Evolutionary conservation across 148 eudicot genomes (phyloP).

Genomic region (Spergularia bocconei): DNA sequence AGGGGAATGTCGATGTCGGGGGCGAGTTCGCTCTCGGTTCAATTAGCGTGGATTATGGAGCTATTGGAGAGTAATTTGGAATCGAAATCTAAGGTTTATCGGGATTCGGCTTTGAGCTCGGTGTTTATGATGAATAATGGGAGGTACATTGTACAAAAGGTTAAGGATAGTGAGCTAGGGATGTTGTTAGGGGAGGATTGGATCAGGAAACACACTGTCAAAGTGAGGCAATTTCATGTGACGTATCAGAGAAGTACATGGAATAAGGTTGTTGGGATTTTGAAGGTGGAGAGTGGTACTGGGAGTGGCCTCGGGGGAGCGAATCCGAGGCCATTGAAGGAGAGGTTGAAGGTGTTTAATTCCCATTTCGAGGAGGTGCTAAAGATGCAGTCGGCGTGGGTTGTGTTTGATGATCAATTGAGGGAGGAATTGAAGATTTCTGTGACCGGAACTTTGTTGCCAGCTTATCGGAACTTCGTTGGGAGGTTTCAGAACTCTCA

Average conservation of each 20-base stretch:
- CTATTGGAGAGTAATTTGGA: constrained; percentile 85
- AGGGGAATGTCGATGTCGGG: constrained; percentile 21
- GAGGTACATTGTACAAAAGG: constrained; percentile 85
- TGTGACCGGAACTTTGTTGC: constrained; percentile 42
- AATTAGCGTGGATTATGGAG: constrained; percentile 93
- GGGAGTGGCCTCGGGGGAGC: constrained; percentile 37
- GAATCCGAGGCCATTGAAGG: constrained; percentile 47
- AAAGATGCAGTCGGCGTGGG: constrained; percentile 71
- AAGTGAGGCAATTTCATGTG: constrained; percentile 65
- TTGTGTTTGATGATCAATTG: constrained; percentile 72
- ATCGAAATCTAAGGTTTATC: constrained; percentile 69
- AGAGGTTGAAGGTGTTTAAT: constrained; percentile 76
- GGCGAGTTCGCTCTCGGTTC: constrained; percentile 56
- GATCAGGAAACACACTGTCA: constrained; percentile 68
- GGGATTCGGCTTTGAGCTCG: constrained; percentile 67
- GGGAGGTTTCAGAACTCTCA: constrained; percentile 53
- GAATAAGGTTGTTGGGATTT: constrained; percentile 65
- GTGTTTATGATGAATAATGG: constrained; percentile 96
- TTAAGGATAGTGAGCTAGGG: constrained; percentile 74
- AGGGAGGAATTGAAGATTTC: constrained; percentile 70
- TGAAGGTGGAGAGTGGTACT: constrained; percentile 62
- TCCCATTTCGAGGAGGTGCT: constrained; percentile 64
- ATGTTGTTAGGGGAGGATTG: constrained; percentile 83
- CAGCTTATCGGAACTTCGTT: constrained; percentile 70
- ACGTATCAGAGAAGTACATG: constrained; percentile 85